Evolutionary conservation across 331 rosid species (phyloP).

Genomic region (Telfairia occidentalis): DNA sequence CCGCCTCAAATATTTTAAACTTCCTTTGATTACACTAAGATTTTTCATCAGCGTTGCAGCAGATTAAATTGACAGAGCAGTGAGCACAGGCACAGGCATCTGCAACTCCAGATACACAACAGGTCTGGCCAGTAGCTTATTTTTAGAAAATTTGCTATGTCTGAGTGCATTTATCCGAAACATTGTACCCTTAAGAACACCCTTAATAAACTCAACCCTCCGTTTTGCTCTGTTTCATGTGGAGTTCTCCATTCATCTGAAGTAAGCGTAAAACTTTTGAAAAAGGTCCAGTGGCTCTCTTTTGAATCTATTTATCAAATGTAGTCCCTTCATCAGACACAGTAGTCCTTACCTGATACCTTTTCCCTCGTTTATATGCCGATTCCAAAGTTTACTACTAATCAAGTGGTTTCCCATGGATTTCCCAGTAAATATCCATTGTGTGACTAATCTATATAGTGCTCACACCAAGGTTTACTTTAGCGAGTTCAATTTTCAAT

Average conservation of each 20-base stretch:
- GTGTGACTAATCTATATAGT: background rate
- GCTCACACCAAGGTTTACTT: background rate
- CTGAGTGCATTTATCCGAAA: background rate
- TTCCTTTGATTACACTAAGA: background rate
- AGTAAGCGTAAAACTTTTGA: background rate
- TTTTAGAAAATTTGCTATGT: background rate
- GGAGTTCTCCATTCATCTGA: background rate
- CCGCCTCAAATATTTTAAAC: background rate
- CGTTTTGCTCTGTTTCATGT: background rate
- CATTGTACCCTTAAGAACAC: background rate
- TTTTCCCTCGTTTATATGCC: background rate
- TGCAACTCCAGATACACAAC: background rate
- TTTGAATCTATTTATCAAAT: background rate
- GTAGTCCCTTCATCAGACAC: background rate
- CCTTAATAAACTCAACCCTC: background rate
- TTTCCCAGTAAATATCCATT: background rate
- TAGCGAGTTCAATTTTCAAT: background rate
- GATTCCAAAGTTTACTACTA: background rate
- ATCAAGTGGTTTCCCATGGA: background rate
- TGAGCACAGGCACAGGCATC: background rate
- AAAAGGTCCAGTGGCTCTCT: background rate
- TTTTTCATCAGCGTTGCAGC: background rate
- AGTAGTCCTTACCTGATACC: background rate
- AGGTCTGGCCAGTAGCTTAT: background rate
- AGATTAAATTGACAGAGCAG: background rate